Conservation (phyloP, 2,329 filamentous ascomycete species). For the Scytalidium lignicola region DNA sequence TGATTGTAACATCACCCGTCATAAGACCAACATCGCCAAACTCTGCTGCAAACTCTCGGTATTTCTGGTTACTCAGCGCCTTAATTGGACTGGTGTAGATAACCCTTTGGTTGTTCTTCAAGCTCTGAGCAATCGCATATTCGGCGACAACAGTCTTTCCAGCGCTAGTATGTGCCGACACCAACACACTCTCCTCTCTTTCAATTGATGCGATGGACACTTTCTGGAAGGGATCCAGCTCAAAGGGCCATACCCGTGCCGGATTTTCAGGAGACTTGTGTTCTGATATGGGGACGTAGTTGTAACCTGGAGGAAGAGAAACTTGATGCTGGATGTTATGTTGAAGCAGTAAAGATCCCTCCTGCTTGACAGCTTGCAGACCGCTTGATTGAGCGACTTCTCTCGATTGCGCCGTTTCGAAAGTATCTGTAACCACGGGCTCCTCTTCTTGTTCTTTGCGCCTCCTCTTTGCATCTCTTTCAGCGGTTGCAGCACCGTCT, state of each 20-base stretch:
- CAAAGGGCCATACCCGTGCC: slow-evolving; percentile 80
- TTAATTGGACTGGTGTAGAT: slow-evolving; percentile 99
- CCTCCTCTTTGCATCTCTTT: slow-evolving; percentile 56
- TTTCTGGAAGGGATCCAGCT: slow-evolving; percentile 95
- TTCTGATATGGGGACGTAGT: slow-evolving; percentile 90
- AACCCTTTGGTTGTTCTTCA: slow-evolving; percentile 95
- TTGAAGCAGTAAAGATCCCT: slow-evolving; percentile 69
- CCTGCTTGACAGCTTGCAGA: slow-evolving; percentile 23
- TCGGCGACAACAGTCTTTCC: slow-evolving; percentile 98
- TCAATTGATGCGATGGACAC: slow-evolving; percentile 93
- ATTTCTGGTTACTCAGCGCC: slow-evolving; percentile 97
- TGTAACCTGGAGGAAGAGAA: slow-evolving; percentile 86
- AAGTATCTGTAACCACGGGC: slow-evolving; percentile 85
- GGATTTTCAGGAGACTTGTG: slow-evolving; percentile 87
- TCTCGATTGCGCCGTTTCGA: slow-evolving; percentile 90
- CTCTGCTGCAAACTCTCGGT: slow-evolving; percentile 89
- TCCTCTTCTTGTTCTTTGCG: slow-evolving; percentile 61
- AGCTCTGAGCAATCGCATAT: slow-evolving; percentile 94
- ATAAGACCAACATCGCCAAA: slow-evolving; percentile 97
- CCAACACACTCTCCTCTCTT: slow-evolving; percentile 90
- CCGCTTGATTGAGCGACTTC: slow-evolving; percentile 64
- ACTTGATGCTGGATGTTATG: slow-evolving; percentile 99
- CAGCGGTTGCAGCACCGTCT: slow-evolving; percentile 37
- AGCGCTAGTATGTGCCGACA: slow-evolving; percentile 94
- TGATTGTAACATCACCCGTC: slow-evolving; percentile 99